Conservation (phyloP, 2,329 filamentous ascomycete genomes). For the Graphium sp. region DNA sequence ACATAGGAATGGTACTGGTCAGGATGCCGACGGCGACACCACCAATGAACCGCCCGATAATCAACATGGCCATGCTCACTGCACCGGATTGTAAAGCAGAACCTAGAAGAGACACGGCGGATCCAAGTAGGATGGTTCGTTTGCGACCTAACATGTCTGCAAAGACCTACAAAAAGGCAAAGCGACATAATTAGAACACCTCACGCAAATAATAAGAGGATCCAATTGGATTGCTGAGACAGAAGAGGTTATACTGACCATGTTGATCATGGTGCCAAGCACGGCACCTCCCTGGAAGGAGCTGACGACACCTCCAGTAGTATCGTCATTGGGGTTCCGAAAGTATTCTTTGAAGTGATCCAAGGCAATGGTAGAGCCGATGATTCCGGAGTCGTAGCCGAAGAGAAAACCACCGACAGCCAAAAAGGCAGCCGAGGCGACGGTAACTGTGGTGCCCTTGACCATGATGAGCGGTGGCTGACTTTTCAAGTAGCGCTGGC, state of each 20-base stretch:
- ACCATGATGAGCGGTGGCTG: no score
- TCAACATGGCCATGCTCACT: slow-evolving; percentile 20
- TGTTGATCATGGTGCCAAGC: slow-evolving; percentile 11
- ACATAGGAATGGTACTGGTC: slow-evolving; percentile 26
- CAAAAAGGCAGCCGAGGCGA: slow-evolving; percentile 11
- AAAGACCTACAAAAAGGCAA: no score
- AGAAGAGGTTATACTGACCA: slow-evolving; percentile 7
- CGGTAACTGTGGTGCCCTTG: slow-evolving; percentile 4
- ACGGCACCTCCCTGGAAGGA: slow-evolving; percentile 12
- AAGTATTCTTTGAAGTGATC: slow-evolving; percentile 21
- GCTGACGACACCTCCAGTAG: slow-evolving; percentile 10
- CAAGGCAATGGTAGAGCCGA: slow-evolving; percentile 16
- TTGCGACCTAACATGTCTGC: slow-evolving; percentile 14
- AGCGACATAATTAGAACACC: neutral
- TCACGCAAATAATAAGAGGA: neutral
- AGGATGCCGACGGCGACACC: slow-evolving; percentile 29
- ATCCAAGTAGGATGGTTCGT: slow-evolving; percentile 12
- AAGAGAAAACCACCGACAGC: slow-evolving; percentile 15
- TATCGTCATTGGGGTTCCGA: slow-evolving; percentile 14
- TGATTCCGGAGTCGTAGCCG: slow-evolving; percentile 29
- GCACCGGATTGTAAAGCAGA: slow-evolving; percentile 15
- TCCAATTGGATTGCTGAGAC: no score
- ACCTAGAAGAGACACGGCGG: slow-evolving; percentile 12
- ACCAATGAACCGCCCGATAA: slow-evolving; percentile 29
- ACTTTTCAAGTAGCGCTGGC: no score